Percentiles rank a stretch among this genome's conserved stretches.
phyloP scores from a whole-genome alignment of 2,329 filamentous ascomycete genomes.

The Alternaria brassicicola region DNA sequence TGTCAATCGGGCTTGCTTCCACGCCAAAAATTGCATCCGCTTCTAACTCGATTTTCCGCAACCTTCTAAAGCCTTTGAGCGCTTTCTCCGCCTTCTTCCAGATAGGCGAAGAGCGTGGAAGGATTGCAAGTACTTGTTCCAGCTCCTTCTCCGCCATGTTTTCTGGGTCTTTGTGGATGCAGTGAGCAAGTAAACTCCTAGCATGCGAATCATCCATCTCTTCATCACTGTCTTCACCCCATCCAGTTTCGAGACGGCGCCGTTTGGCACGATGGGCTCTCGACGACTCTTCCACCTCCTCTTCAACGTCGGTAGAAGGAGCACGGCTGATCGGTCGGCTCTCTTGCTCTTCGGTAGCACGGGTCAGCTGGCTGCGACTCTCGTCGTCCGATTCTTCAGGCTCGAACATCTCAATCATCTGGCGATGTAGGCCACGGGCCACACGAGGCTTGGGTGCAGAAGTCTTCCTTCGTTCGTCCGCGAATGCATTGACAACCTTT shows the following conservation, averaged over 20 bases:
- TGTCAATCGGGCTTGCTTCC: slow-evolving; percentile 55
- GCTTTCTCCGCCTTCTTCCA: slow-evolving; percentile 75
- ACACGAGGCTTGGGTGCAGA: slow-evolving; percentile 63
- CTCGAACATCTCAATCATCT: slow-evolving; percentile 73
- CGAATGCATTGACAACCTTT: slow-evolving; percentile 54
- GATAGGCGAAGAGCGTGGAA: slow-evolving; percentile 66
- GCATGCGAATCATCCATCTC: slow-evolving; percentile 56
- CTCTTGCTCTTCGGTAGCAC: slow-evolving; percentile 85
- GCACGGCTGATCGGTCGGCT: slow-evolving; percentile 79
- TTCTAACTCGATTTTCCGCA: slow-evolving; percentile 81
- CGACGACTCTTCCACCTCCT: slow-evolving; percentile 57
- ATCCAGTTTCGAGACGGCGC: slow-evolving; percentile 53
- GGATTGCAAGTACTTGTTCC: slow-evolving; percentile 61
- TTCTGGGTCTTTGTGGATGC: slow-evolving; percentile 68
- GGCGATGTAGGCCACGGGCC: slow-evolving; percentile 78
- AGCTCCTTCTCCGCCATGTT: slow-evolving; percentile 69
- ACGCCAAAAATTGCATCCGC: slow-evolving; percentile 71
- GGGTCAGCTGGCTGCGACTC: slow-evolving; percentile 66
- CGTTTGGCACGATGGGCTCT: slow-evolving; percentile 54
- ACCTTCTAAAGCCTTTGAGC: slow-evolving; percentile 58
- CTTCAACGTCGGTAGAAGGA: slow-evolving; percentile 58
- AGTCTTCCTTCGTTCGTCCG: slow-evolving; percentile 65
- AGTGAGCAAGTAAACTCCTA: slow-evolving; percentile 55
- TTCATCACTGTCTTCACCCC: slow-evolving; percentile 57
- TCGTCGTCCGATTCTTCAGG: slow-evolving; percentile 88